Conservation (phyloP, 2,329 filamentous ascomycete species). For the Tolypocladium ovalisporum region DNA sequence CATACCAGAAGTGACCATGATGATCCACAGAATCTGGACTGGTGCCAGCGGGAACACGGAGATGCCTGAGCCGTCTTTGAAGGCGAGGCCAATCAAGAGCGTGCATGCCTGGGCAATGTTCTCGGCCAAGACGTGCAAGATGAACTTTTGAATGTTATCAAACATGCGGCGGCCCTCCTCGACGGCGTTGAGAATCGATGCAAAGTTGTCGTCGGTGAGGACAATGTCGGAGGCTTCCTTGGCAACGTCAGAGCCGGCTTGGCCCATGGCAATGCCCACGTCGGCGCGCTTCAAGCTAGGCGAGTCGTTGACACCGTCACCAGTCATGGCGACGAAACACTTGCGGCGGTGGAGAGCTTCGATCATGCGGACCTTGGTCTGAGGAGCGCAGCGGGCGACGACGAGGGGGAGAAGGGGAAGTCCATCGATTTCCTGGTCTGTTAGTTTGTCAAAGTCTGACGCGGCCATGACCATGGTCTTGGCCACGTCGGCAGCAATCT, state of each 20-base stretch:
- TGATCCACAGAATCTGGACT: constrained; percentile 70
- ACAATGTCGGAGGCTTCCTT: constrained; percentile 60
- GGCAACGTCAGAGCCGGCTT: constrained; percentile 57
- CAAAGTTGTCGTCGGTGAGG: constrained; percentile 62
- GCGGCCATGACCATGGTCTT: constrained; percentile 56
- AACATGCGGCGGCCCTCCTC: constrained; percentile 62
- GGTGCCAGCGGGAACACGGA: constrained; percentile 64
- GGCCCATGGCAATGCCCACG: constrained; percentile 62
- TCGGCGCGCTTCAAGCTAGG: constrained; percentile 58
- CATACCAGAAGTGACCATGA: constrained; percentile 65
- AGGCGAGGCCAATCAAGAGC: constrained; percentile 56
- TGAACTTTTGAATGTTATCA: constrained; percentile 65
- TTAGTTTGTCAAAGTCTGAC: constrained; percentile 55
- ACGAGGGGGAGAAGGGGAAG: constrained; percentile 55
- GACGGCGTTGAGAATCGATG: constrained; percentile 59
- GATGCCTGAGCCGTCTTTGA: constrained; percentile 51
- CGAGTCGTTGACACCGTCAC: constrained; percentile 61
- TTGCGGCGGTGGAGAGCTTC: constrained; percentile 57
- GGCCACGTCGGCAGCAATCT: constrained; percentile 41
- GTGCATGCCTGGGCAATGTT: constrained; percentile 61
- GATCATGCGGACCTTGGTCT: constrained; percentile 67
- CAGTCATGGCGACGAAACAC: constrained; percentile 60
- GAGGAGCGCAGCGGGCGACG: constrained; percentile 58
- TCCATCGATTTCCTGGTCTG: constrained; percentile 50
- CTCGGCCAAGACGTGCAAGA: constrained; percentile 54